Evolutionary conservation across 768 basidiomycete species (phyloP).

Genomic region (Nidularia pulvinata): DNA sequence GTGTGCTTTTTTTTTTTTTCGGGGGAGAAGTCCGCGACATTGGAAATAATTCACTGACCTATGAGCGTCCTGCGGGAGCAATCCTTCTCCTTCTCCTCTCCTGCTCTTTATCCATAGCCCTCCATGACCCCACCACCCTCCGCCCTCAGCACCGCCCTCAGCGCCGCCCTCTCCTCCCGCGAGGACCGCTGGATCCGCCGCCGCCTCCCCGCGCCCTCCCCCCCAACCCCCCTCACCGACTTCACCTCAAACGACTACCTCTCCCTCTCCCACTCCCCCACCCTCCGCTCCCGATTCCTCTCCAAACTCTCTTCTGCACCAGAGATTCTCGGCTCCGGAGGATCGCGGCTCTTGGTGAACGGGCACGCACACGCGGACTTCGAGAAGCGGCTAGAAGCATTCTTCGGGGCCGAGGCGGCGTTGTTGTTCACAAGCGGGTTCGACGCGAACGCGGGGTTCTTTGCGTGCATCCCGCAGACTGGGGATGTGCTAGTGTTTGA

Average conservation of each 20-base stretch:
- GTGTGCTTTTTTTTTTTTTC: too few species aligned
- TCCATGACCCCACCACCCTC: background rate
- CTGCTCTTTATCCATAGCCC: background rate
- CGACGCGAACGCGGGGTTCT: conserved; percentile 90
- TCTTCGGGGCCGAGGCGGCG: conserved; percentile 64
- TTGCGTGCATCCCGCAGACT: conserved; percentile 74
- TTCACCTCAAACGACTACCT: conserved; percentile 96
- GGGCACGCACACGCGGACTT: conserved; percentile 68
- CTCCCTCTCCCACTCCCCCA: conserved; percentile 64
- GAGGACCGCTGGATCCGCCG: conserved; percentile 70
- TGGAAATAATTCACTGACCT: too few species aligned
- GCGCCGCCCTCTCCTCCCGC: conserved; percentile 60
- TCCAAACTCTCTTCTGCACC: conserved; percentile 42
- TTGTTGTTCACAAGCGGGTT: conserved; percentile 93
- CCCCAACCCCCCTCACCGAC: conserved; percentile 40
- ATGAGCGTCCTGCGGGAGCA: too few species aligned
- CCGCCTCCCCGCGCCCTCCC: conserved; percentile 47
- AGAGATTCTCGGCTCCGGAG: conserved; percentile 83
- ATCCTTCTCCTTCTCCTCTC: too few species aligned
- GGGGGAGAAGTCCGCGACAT: too few species aligned
- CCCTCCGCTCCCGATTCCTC: conserved; percentile 61
- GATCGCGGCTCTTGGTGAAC: conserved; percentile 85
- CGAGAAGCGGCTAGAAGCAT: conserved; percentile 64
- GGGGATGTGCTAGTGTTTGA: conserved; percentile 84
- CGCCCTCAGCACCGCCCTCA: conserved; percentile 34